These are phyloP conservation scores for Heliocybe sulcata DNA, from an alignment of 1,284 basidiomycete genomes.

Conservation along the genomic window DNA sequence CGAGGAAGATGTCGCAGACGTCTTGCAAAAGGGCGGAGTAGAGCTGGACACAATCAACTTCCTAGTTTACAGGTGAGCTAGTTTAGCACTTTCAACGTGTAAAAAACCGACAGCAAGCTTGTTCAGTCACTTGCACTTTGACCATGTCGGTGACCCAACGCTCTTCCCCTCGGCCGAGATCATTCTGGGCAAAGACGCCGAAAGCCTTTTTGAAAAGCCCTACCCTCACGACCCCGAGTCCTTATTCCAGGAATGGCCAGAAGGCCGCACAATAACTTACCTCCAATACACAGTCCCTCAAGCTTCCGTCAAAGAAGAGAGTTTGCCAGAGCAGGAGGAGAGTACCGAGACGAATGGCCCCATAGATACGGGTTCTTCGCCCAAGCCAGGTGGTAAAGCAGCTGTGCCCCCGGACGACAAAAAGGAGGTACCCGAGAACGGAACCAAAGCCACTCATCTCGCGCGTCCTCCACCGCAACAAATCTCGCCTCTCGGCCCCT, in stretches of 20 bases:
- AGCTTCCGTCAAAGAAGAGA: too few species aligned
- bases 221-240: neutral
- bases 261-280: neutral
- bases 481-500: neutral
- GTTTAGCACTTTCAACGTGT: neutral
- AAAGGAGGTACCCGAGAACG: neutral
- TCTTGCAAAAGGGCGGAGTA: neutral
- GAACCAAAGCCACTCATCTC: neutral
- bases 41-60: neutral
- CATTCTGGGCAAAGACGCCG: neutral
- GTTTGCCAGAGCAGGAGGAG: too few species aligned
- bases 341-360: too few species aligned
- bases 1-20: neutral
- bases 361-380: too few species aligned
- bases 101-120: neutral
- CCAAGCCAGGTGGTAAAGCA: too few species aligned
- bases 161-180: neutral
- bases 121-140: neutral
- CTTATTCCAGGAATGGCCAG: neutral
- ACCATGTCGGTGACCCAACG: neutral
- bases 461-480: neutral
- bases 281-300: neutral
- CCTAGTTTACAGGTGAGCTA: neutral
- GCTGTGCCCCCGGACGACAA: too few species aligned
- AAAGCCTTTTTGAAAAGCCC: neutral